A percentile compares a stretch with the other conserved stretches of the same genome.
Conservation (phyloP, 169 alveolate species). For the Sarcocystis neurona region DNA sequence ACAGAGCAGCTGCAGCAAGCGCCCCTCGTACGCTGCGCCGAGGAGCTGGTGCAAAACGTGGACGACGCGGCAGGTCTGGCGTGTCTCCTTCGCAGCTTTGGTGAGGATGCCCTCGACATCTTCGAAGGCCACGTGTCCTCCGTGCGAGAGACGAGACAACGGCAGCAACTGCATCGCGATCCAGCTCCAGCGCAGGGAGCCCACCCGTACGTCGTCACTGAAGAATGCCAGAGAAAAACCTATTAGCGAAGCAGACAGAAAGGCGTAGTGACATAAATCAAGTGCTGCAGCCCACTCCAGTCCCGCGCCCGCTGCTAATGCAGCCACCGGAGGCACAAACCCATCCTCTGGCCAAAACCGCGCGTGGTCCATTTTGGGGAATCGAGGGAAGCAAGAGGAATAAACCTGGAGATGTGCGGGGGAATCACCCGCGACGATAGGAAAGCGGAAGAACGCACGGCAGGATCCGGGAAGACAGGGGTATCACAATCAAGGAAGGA, state of each 20-base stretch:
- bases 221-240: slow-evolving; percentile 56
- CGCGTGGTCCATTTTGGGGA: not conserved
- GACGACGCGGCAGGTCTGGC: slow-evolving; percentile 29
- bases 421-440: not conserved
- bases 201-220: slow-evolving; percentile 48
- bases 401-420: not conserved
- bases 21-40: slow-evolving; percentile 42
- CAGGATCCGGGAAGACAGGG: not conserved
- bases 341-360: not conserved
- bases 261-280: slow-evolving; percentile 46
- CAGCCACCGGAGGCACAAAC: not conserved
- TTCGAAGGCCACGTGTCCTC: slow-evolving; percentile 14
- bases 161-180: slow-evolving; percentile 58
- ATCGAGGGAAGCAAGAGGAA: not conserved
- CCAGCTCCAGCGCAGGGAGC: slow-evolving; percentile 57
- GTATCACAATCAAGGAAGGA: no score
- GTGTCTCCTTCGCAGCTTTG: slow-evolving; percentile 50
- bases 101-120: slow-evolving; percentile 44
- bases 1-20: not conserved
- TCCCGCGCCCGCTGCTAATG: not conserved
- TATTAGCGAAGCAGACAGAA: slow-evolving; percentile 22
- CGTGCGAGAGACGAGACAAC: slow-evolving; percentile 32
- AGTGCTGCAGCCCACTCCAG: not conserved
- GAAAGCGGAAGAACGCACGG: not conserved
- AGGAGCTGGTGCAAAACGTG: not conserved